Evolutionary conservation across 805 yeast genomes (phyloP), one percentile per base, ranked within the genome.

Genomic region (Myxozyma sirexii): DNA sequence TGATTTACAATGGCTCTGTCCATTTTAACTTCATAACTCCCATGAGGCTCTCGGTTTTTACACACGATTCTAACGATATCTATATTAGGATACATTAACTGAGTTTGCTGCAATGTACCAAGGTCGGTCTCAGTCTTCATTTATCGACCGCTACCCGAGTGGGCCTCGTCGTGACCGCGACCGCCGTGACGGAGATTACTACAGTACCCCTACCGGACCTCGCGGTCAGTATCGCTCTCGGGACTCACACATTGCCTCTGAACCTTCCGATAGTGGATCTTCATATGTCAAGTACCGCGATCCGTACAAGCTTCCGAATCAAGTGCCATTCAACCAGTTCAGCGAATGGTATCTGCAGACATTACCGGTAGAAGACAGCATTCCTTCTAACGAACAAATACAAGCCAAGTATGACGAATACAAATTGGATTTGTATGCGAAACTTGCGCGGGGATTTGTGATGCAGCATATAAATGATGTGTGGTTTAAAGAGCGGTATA

Each of bases 401-500:
- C 49, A 29, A 21, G 33, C 41, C 19, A 38, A 48, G 23, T 64
- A 64, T 33, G 66, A 64, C 1, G 55, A 33, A 6, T 64, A 64
- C 48, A 55, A 54, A 35, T 44, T 26, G 15, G 67, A 64, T 35
- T 35, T 64, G 35, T 63, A 56, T 48, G 67, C 67, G 13, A 43
- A 62, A 17, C 48, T 60, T n/a, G 64, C 67, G 5, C 50, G 64
- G 15, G 63, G 62, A 1, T 64, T 64, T 37, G 67, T 64, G 15
- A 52, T 53, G 19, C 53, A 46, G 39, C 66, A 59, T 44, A 58
- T 26, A 13, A 45, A 59, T 35, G 67, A 64, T 26, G 54, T 52
- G n/a, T 64, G 67, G 67, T 64, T 64, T 54, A 54, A 59, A 29
- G 67, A 64, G 41, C 42, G 53, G 12, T 64, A 64, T 43, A 59